A percentile compares a stretch with the other conserved stretches of the same genome.
Evolutionary conservation across 75 land plant genomes (phyloP).

Genomic region (Larix kaempferi): DNA sequence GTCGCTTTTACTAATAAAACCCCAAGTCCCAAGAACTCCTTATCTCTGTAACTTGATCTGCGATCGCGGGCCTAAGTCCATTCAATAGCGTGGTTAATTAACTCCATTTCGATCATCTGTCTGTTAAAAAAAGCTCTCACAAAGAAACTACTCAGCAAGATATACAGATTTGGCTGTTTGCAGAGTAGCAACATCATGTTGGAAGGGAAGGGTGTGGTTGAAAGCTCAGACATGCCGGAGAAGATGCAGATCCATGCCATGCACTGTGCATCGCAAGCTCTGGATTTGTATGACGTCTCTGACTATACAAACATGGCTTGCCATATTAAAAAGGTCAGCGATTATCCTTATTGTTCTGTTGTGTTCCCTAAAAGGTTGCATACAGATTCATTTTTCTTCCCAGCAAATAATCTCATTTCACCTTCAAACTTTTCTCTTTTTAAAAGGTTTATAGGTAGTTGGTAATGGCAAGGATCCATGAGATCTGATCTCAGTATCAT

Average conservation of each 20-base stretch:
- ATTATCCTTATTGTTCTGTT: not conserved
- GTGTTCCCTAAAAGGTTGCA: no score
- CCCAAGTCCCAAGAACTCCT: not conserved
- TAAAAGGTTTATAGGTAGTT: not conserved
- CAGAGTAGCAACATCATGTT: slow-evolving; percentile 34
- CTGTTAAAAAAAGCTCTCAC: no score
- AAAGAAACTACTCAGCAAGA: no score
- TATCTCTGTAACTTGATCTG: not conserved
- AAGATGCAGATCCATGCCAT: slow-evolving; percentile 89
- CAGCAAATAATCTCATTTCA: not conserved
- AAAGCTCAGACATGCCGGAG: slow-evolving; percentile 81
- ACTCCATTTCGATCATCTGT: no score
- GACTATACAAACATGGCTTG: slow-evolving; percentile 77
- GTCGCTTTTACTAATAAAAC: not conserved
- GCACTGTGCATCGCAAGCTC: slow-evolving; percentile 76
- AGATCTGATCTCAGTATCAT: not conserved
- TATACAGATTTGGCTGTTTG: not conserved
- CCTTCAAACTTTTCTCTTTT: not conserved
- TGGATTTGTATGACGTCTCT: slow-evolving; percentile 64
- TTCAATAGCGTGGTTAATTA: not conserved
- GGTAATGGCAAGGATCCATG: not conserved
- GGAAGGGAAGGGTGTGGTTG: slow-evolving; percentile 79
- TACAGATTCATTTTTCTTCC: no score
- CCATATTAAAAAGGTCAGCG: slow-evolving; percentile 68
- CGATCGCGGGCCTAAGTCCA: not conserved